These are phyloP conservation scores for Colletotrichum somersetense DNA, from an alignment of 2,329 filamentous ascomycete species.

Conservation along the genomic window DNA sequence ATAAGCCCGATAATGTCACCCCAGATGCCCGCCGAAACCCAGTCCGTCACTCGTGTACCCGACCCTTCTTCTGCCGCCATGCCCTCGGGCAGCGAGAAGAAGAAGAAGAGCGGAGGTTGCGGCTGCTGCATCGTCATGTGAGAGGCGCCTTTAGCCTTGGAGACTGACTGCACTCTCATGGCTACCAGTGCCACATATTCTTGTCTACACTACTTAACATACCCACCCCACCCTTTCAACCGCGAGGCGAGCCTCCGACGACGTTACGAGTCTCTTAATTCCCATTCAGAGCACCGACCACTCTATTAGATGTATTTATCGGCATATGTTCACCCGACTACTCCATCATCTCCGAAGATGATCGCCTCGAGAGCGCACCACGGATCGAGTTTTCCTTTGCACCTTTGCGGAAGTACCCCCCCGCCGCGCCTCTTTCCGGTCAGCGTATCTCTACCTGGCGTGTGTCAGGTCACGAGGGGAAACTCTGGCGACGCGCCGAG, in stretches of 20 bases:
- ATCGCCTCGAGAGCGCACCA: slow-evolving; percentile 33
- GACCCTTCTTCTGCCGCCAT: slow-evolving; percentile 33
- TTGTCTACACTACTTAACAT: slow-evolving; percentile 29
- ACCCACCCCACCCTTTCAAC: slow-evolving; percentile 19
- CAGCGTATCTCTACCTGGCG: slow-evolving; percentile 19
- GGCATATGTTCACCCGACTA: slow-evolving; percentile 30
- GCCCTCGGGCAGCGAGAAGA: slow-evolving; percentile 46
- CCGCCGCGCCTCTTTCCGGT: slow-evolving; percentile 4
- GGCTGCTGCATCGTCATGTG: slow-evolving; percentile 67
- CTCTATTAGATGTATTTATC: slow-evolving; percentile 42
- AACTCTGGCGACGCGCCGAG: slow-evolving; percentile 10
- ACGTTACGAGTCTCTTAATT: slow-evolving; percentile 44
- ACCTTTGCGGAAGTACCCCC: slow-evolving; percentile 9
- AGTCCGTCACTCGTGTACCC: slow-evolving; percentile 44
- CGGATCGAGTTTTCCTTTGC: slow-evolving; percentile 30
- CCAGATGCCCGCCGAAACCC: slow-evolving; percentile 47
- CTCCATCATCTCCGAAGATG: slow-evolving; percentile 17
- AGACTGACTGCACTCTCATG: not conserved
- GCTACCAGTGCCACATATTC: slow-evolving; percentile 20
- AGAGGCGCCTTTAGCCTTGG: slow-evolving; percentile 28
- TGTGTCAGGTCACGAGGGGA: slow-evolving; percentile 16
- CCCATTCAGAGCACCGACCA: slow-evolving; percentile 35
- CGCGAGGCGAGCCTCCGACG: slow-evolving; percentile 41
- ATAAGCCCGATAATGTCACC: slow-evolving; percentile 47
- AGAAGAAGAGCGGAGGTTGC: slow-evolving; percentile 59